Base-by-base conservation (phyloP, 129 eudicot genomes). In the Helichrysum umbraculigerum region DNA sequence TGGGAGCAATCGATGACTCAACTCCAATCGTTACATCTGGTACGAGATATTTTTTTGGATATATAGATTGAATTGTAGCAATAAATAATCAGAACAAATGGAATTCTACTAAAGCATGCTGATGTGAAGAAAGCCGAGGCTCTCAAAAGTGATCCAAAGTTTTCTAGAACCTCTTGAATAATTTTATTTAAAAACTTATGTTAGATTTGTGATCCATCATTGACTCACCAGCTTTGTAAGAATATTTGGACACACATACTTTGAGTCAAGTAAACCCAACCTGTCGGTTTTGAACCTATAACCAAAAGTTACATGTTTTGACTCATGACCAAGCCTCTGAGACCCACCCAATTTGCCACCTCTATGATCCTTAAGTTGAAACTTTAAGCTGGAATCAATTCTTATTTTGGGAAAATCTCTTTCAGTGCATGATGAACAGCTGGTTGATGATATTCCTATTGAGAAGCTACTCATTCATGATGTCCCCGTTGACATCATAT, bases 401-500 rank as follows among this genome's bases (percentile, higher is more conserved):
- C 62, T 57, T 57, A 54, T n/a, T 57, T 5, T 10, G 25, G 33
- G 33, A 64, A 32, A 14, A 15, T 16, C 8, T 64, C 41, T 71
- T 81, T 68, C 89, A 90, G 98, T 90, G 78, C 98, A 93, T 65
- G 98, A 90, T 75, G 84, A 93, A 78, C 98, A 93, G 70, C 77
- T 93, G 72, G 92, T 93, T n/a, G 95, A 90, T 82, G 95, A 93
- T 74, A 90, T 90, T 21, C 98, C 96, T 14, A 39, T 82, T 21
- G 96, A 90, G 82, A 93, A 90, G 87, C 81, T 93, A 57, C 70
- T 93, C 66, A 74, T 93, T 50, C 98, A 93, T 54, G 98, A 93
- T 69, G 98, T 93, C n/a, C 98, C 98, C 2, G 96, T 93, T 57
- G 98, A 93, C 76, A 93, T 93, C 75, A 88, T 93, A 80, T 93